Conservation (phyloP, 768 basidiomycete genomes). For the Leccinum boreale region DNA sequence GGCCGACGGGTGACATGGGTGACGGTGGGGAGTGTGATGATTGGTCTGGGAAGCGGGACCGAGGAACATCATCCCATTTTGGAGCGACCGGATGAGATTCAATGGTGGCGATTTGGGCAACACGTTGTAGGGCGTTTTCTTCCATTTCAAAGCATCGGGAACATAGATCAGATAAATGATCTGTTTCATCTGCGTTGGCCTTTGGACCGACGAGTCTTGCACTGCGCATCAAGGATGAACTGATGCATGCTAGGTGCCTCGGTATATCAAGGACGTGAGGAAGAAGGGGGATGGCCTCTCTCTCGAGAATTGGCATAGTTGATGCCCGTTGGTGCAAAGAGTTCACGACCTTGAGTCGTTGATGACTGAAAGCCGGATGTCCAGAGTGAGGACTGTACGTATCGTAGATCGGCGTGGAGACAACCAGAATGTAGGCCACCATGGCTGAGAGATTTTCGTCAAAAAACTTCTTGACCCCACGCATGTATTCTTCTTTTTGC, state of each 20-base stretch:
- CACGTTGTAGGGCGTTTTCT: slow-evolving; percentile 61
- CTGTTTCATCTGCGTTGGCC: slow-evolving; percentile 29
- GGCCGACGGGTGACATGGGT: slow-evolving; percentile 18
- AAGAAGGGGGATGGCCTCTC: slow-evolving; percentile 68
- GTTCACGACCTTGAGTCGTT: slow-evolving; percentile 52
- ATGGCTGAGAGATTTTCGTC: slow-evolving; percentile 61
- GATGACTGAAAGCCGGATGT: slow-evolving; percentile 39
- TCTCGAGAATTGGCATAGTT: slow-evolving; percentile 53
- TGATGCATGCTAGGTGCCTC: slow-evolving; percentile 71
- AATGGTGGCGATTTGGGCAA: slow-evolving; percentile 51
- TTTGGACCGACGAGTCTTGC: slow-evolving; percentile 42
- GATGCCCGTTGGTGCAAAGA: slow-evolving; percentile 55
- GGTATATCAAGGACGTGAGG: slow-evolving; percentile 78
- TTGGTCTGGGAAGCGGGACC: background rate
- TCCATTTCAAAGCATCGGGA: slow-evolving; percentile 66
- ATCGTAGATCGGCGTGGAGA: slow-evolving; percentile 53
- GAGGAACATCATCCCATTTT: slow-evolving; percentile 17
- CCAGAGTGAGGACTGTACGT: slow-evolving; percentile 26
- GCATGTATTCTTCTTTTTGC: slow-evolving; percentile 82
- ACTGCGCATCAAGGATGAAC: slow-evolving; percentile 71
- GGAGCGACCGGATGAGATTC: slow-evolving; percentile 11
- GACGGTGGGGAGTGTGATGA: slow-evolving; percentile 15
- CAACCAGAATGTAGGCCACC: slow-evolving; percentile 72
- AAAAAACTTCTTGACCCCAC: slow-evolving; percentile 71
- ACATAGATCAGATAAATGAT: slow-evolving; percentile 53